Conservation (phyloP, 1,284 basidiomycete species). For the Microbotryum silenes-acaulis region DNA sequence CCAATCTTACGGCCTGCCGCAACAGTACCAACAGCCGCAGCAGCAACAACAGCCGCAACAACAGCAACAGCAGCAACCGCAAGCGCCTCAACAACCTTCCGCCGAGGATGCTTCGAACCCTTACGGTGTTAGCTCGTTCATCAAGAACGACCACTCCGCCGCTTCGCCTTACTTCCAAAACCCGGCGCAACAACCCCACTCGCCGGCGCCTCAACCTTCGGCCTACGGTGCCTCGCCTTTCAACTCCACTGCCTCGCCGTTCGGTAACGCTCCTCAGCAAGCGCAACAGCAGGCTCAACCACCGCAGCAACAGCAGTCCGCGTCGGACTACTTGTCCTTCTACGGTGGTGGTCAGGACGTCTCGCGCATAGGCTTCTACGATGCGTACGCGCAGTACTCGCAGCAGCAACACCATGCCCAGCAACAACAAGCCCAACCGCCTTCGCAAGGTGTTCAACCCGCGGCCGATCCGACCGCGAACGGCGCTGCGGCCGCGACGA, state of each 20-base stretch:
- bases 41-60: neutral
- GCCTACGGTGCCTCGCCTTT: neutral
- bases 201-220: conserved; percentile 22
- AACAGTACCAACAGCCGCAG: conserved; percentile 10
- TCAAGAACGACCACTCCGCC: conserved; percentile 16
- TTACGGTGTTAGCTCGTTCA: conserved; percentile 14
- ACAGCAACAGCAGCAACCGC: conserved; percentile 3
- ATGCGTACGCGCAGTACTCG: conserved; percentile 19
- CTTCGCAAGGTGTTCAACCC: neutral
- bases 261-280: too few relatives aligned
- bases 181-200: conserved; percentile 22
- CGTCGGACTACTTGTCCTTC: conserved; percentile 28
- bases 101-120: conserved; percentile 7
- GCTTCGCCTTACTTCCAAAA: conserved; percentile 32
- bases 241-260: too few relatives aligned
- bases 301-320: conserved; percentile 8
- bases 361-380: conserved; percentile 29
- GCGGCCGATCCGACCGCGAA: too few relatives aligned
- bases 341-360: conserved; percentile 25
- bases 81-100: too few relatives aligned
- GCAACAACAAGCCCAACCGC: conserved; percentile 2
- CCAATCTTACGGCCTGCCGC: conserved; percentile 20
- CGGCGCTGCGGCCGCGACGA: too few relatives aligned
- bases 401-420: conserved; percentile 16
- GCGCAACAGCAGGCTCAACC: conserved; percentile 10